phyloP scores from a whole-genome alignment of 2,329 filamentous ascomycete species.

The Niveomyces coronatus region DNA sequence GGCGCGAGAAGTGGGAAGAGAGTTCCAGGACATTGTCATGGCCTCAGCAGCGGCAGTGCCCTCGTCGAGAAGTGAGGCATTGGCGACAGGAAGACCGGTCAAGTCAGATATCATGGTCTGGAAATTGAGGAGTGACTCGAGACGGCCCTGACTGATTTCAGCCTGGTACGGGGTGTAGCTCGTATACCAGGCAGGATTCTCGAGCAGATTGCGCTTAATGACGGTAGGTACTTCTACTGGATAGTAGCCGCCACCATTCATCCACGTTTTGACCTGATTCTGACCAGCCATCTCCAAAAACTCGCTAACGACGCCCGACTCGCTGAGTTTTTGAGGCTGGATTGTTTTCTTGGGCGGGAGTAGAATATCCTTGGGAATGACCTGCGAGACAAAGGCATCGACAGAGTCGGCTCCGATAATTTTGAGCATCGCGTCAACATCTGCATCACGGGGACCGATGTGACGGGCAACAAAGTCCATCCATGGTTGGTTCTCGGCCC shows the following conservation, averaged over 20 bases:
- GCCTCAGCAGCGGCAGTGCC: constrained; percentile 88
- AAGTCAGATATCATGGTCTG: constrained; percentile 87
- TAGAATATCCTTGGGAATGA: constrained; percentile 71
- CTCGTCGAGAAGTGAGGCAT: constrained; percentile 86
- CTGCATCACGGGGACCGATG: constrained; percentile 68
- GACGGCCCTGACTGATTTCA: constrained; percentile 88
- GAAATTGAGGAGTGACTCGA: constrained; percentile 90
- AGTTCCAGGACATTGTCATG: constrained; percentile 84
- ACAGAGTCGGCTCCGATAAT: constrained; percentile 59
- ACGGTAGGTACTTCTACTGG: constrained; percentile 78
- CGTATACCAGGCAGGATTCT: constrained; percentile 94
- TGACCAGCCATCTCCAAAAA: constrained; percentile 21
- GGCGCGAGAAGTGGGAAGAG: constrained; percentile 58
- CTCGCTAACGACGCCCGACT: constrained; percentile 20
- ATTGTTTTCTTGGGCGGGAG: constrained; percentile 17
- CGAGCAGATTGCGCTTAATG: constrained; percentile 84
- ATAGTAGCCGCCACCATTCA: constrained; percentile 84
- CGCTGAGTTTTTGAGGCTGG: constrained; percentile 46
- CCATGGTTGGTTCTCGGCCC: constrained; percentile 16
- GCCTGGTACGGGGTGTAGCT: constrained; percentile 97
- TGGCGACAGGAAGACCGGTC: constrained; percentile 77
- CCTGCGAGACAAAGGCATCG: constrained; percentile 76
- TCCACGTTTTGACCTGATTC: constrained; percentile 44
- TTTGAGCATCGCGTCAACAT: constrained; percentile 69
- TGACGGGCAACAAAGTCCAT: constrained; percentile 63